phyloP scores from a whole-genome alignment of 495 filamentous ascomycete genomes.

The Umbilicaria muhlenbergii region DNA sequence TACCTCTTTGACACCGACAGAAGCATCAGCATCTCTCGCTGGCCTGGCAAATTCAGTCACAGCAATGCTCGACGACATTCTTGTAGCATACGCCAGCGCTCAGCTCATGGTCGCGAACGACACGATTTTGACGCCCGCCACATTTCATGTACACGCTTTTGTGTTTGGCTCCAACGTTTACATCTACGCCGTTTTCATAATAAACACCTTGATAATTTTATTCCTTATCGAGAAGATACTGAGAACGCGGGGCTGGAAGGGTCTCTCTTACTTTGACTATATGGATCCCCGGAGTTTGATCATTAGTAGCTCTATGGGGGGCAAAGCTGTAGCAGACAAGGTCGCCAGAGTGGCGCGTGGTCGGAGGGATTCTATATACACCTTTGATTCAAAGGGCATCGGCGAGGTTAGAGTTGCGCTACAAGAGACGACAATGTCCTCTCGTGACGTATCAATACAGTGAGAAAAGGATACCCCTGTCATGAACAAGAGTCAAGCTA shows the following conservation, averaged over 20 bases:
- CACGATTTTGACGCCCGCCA: constrained; percentile 1
- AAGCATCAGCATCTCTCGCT: constrained; percentile 3
- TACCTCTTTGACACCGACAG: neutral
- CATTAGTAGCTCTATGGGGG: constrained; percentile 5
- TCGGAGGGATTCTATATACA: too few relatives aligned
- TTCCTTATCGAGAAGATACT: constrained; percentile 9
- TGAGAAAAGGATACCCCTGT: too few relatives aligned
- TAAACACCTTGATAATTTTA: constrained; percentile 13
- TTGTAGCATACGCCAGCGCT: constrained; percentile 17
- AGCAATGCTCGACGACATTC: constrained; percentile 20
- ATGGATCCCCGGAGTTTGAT: constrained; percentile 6
- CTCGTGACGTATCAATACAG: too few relatives aligned
- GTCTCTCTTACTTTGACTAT: constrained; percentile 10
- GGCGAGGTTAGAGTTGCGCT: too few relatives aligned
- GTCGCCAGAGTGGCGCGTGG: too few relatives aligned
- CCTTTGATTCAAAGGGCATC: too few relatives aligned
- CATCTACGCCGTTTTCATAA: constrained; percentile 15
- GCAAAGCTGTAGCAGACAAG: constrained; percentile 4
- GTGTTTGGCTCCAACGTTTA: constrained; percentile 14
- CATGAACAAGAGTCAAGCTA: too few relatives aligned
- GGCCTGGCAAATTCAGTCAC: constrained; percentile 19
- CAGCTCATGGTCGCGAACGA: constrained; percentile 18
- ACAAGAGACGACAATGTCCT: too few relatives aligned
- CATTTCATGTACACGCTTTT: constrained; percentile 9
- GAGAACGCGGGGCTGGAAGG: constrained; percentile 7